Base-by-base conservation (phyloP, 1,139 yeast genomes). In the Meyerozyma smithsonii region DNA sequence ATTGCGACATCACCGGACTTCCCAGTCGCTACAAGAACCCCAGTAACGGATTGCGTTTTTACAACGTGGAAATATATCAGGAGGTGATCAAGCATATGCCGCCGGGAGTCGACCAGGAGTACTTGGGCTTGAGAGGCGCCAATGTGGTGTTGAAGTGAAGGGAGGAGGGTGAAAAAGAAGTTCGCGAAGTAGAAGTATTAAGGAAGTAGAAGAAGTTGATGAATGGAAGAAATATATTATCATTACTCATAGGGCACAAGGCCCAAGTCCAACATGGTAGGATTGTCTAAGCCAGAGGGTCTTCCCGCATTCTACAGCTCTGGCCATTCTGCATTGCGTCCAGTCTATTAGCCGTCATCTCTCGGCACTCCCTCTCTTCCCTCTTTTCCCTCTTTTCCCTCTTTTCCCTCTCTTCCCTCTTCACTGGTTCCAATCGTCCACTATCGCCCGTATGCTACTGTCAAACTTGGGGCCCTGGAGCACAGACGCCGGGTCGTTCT, bases 1-100 rank as follows among this genome's bases (percentile, higher is more conserved):
- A 89, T 64, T 92, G 98, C 64, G 98, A 92, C 59, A 81, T 92
- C 39, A 92, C 98, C 0, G 98, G 98, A 0, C 68, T 92, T 19
- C 83, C 79, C 40, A 94, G 90, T 0, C 73, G 64, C 36, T 92
- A 92, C 66, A 82, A 77, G 55, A 75, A 84, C 34, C 95, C 95
- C 0, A 69, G 83, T 11, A 86, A 81, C 54, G 84, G 87, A 33
- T 66, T 92, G 44, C 67, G 96, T 42, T 92, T 80, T 60, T 81
- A 86, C 62, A 83, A 92, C 55, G 81, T 79, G 38, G 98, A 92
- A 60, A 81, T 94, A 25, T 92, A 79, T 60, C 85, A 82, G 42
- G 75, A 82, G 44, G 85, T 88, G 19, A 77, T 85, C 44, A 81
- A 81, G 57, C 78, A 79, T 46, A 78, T 92, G 80, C 83, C 90